Evolutionary conservation across 768 basidiomycete genomes (phyloP), one percentile per base, ranked within the genome.

Genomic region (Asterophora parasitica): DNA sequence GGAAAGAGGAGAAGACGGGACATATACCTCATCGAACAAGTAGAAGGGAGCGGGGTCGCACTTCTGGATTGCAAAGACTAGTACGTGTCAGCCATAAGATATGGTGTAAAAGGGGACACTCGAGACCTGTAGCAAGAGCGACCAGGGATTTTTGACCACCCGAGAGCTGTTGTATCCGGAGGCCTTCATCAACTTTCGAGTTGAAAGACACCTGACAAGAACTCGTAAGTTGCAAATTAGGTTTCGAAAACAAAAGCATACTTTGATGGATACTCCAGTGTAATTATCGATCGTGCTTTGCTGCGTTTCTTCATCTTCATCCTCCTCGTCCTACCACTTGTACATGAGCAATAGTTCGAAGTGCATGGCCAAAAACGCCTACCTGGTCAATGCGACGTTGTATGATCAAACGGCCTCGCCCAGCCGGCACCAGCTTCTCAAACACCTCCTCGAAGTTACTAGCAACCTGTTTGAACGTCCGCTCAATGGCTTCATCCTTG

Each of bases 11-110:
- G 11, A 42, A 23, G 28, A 33, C 30, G 13, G 16, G 27, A 52
- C 56, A 17, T n/a, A n/a, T 51, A 85, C 86, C 74, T 98, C 96
- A 62, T 99, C 96, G 58, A 99, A 98, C n/a, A 99, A 76, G 66
- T 98, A 98, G 72, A 99, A 99, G 1, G 96, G 96, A 0, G 96
- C 95, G 1, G 96, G 96, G 60, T 99, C 96, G 62, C 95, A 98
- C 67, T 96, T 97, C 68, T 99, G 96, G 56, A 98, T 98, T 12
- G 95, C 92, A 60, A 99, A 98, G 19, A 99, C 94, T 90, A 59
- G 0, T 26, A 39, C 44, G 19, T 2, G 13, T 32, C 57, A 11
- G 6, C 9, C 20, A 58, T 19, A 23, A 42, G 20, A 7, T 2
- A 42, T 9, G 30, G 19, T 37, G 10, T 23, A 23, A 11, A 15